phyloP scores from a whole-genome alignment of 169 alveolate genomes.

The Plasmodium cynomolgi region DNA sequence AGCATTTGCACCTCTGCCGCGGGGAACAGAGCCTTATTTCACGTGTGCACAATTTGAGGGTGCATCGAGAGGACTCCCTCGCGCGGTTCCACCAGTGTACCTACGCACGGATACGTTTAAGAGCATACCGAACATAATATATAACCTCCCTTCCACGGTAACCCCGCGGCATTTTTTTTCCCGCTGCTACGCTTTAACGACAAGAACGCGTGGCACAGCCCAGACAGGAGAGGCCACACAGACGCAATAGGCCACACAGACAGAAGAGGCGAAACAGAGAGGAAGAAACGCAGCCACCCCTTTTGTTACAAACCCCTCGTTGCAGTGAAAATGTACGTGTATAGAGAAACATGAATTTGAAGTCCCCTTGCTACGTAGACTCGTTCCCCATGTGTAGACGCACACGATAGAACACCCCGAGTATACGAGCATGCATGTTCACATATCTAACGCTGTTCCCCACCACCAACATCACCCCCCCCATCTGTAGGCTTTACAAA shows the following conservation, averaged over 20 bases:
- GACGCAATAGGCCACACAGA: too few relatives aligned
- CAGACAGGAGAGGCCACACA: too few relatives aligned
- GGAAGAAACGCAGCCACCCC: background rate
- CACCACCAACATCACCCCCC: background rate
- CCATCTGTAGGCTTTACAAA: slow-evolving; percentile 43
- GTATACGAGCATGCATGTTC: background rate
- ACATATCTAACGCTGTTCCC: background rate
- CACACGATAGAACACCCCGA: background rate
- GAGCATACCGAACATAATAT: background rate
- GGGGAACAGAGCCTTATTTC: background rate
- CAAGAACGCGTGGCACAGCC: background rate
- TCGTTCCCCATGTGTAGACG: background rate
- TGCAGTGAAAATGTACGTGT: background rate
- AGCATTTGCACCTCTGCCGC: background rate
- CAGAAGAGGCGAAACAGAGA: background rate
- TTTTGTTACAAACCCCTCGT: too few relatives aligned
- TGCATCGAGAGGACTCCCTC: background rate
- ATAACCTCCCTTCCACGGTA: background rate
- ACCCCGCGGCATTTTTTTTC: background rate
- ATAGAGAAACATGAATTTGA: background rate
- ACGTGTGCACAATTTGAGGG: background rate
- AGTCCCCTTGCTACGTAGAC: background rate
- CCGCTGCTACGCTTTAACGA: background rate
- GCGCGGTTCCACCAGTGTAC: background rate
- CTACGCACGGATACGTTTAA: background rate